A percentile compares a stretch with the other conserved stretches of the same genome.
Evolutionary conservation across 768 basidiomycete genomes (phyloP).

Genomic region (Ramaria rubella): DNA sequence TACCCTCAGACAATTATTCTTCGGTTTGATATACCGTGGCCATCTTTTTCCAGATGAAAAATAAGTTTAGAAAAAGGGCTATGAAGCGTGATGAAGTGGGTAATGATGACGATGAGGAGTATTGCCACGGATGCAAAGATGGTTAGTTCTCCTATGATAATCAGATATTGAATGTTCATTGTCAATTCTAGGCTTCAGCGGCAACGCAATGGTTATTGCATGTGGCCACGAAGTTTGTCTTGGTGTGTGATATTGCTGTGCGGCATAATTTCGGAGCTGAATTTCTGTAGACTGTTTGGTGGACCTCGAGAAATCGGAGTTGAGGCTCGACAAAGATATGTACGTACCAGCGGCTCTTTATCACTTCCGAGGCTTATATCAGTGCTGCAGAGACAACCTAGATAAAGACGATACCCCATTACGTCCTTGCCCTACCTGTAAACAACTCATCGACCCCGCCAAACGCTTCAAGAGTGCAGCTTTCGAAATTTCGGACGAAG

Average conservation of each 20-base stretch:
- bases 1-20: neutral
- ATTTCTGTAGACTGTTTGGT: constrained; percentile 5
- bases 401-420: constrained; percentile 5
- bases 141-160: constrained; percentile 28
- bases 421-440: constrained; percentile 46
- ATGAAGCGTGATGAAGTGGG: constrained; percentile 1
- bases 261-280: neutral
- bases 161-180: neutral
- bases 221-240: constrained; percentile 56
- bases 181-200: constrained; percentile 35
- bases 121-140: constrained; percentile 64
- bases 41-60: neutral
- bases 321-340: constrained; percentile 3
- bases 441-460: constrained; percentile 51
- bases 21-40: neutral
- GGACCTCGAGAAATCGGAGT: constrained; percentile 6
- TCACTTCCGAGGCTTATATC: neutral
- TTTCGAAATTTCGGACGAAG: constrained; percentile 62
- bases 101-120: neutral
- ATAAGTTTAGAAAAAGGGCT: constrained; percentile 1
- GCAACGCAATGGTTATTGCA: constrained; percentile 49
- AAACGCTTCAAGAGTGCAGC: constrained; percentile 52
- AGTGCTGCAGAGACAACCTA: neutral
- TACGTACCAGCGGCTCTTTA: neutral
- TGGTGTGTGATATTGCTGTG: constrained; percentile 29